These are phyloP conservation scores for Tieghemostelium lacteum DNA, from an alignment of 78 protist genomes.

Conservation along the genomic window DNA sequence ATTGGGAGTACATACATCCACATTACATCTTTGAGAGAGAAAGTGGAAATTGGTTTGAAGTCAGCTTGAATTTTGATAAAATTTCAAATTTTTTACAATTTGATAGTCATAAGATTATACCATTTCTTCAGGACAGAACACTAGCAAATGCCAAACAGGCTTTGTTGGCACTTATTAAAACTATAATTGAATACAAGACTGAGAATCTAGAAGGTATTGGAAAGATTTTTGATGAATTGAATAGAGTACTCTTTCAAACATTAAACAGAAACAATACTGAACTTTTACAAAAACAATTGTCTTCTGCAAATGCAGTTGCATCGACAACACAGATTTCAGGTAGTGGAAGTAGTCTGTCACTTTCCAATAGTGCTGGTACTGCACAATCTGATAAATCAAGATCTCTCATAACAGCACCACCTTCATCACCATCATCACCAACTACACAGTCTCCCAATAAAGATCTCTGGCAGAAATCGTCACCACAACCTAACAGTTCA, in stretches of 20 bases:
- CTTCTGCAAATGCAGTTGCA: conserved; percentile 1
- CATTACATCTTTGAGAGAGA: conserved; percentile 52
- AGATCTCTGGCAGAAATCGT: not conserved
- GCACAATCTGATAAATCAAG: not conserved
- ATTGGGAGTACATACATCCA: conserved; percentile 54
- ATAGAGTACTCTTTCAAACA: conserved; percentile 25
- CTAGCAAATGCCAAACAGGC: conserved; percentile 29
- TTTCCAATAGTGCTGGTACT: not conserved
- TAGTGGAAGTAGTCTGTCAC: not conserved
- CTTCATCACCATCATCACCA: not conserved
- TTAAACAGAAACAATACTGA: conserved; percentile 36
- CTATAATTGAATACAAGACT: conserved; percentile 43
- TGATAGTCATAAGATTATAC: conserved; percentile 59
- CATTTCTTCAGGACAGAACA: conserved; percentile 59
- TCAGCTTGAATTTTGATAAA: conserved; percentile 48
- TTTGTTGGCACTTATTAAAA: conserved; percentile 26
- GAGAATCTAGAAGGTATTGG: conserved; percentile 45
- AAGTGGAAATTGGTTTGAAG: conserved; percentile 59
- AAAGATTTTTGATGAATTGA: conserved; percentile 49
- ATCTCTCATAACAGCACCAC: not conserved
- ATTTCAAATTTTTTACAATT: conserved; percentile 63
- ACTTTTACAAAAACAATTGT: not conserved
- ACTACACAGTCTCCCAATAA: not conserved
- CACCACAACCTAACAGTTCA: too few relatives aligned
- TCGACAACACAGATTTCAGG: conserved; percentile 19